Evolutionary conservation across 2,329 filamentous ascomycete species (phyloP).

Genomic region (Neofusicoccum umdonicola): DNA sequence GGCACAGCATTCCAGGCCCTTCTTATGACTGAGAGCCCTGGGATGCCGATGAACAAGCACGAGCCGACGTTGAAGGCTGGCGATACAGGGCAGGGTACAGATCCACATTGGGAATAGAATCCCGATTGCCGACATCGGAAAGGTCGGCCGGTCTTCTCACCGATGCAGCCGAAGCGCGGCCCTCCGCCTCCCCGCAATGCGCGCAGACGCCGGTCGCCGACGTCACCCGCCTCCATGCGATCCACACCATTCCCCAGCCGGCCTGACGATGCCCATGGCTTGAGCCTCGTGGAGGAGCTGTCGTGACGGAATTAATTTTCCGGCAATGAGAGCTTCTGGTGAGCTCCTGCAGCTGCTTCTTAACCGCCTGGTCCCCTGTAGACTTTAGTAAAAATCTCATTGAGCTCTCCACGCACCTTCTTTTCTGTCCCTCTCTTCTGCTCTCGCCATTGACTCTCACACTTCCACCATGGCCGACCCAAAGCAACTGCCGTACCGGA

Average conservation of each 20-base stretch:
- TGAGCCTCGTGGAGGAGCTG: neutral
- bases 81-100: neutral
- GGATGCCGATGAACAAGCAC: neutral
- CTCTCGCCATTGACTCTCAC: neutral
- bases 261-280: neutral
- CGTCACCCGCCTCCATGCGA: conserved; percentile 2
- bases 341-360: neutral
- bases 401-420: neutral
- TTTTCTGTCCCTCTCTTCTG: neutral
- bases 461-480: conserved; percentile 4
- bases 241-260: neutral
- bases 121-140: conserved; percentile 6
- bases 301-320: conserved; percentile 8
- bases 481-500: conserved; percentile 9
- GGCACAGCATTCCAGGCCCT: neutral
- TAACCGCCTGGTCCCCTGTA: neutral
- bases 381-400: neutral
- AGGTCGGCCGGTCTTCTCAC: conserved; percentile 7
- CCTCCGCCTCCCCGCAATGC: neutral
- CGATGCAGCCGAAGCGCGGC: neutral
- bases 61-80: neutral
- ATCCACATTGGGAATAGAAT: conserved; percentile 1
- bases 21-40: neutral
- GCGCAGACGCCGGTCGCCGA: neutral
- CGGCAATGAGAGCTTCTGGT: neutral